Base-by-base conservation (phyloP, 352 stramenopile species). In the Elongisporangium anandrum region DNA sequence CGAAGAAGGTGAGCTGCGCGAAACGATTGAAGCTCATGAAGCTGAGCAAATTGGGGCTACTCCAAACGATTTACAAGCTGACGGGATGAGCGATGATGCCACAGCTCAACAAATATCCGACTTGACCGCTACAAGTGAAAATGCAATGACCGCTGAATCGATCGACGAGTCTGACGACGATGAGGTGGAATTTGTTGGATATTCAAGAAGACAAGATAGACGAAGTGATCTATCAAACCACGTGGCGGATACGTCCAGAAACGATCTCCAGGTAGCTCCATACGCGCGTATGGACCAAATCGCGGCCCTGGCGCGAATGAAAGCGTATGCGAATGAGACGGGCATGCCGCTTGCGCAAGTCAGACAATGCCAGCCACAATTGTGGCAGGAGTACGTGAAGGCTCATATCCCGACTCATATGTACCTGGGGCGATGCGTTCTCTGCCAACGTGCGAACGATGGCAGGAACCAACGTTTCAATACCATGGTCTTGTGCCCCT, bases 391-490 rank as follows among this genome's bases (percentile, higher is more conserved):
- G 48, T 82, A 81, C 52, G 52, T 82, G 21, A 50, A 54, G 52
- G 64, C 62, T 5, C 76, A 54, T 48, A 24, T 85, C n/a, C 41
- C 54, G 3, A 13, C 72, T 26, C 52, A 64, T 17, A 49, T 57
- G 6, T 41, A 60, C 3, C 57, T 74, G 34, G 56, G 66, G 12
- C 34, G 34, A 29, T 88, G 78, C 22, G 65, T 64, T 58, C 52
- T 82, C 50, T 88, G 78, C 51, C 68, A 69, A 2, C 45, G 61
- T 23, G 66, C 67, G 9, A 81, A 83, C 49, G 59, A 72, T 54
- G 76, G 72, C 5, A 52, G 54, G 39, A 72, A 86, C 34, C 79
- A 88, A 57, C 72, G 76, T 2, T 67, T 87, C 38, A 88, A 87
- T 51, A 69, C 69, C 9, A 69, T 68, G 23, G 71, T 81, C n/a